Evolutionary conservation across 768 basidiomycete genomes (phyloP), one percentile per base, ranked within the genome.

Genomic region (Boletus sp.): DNA sequence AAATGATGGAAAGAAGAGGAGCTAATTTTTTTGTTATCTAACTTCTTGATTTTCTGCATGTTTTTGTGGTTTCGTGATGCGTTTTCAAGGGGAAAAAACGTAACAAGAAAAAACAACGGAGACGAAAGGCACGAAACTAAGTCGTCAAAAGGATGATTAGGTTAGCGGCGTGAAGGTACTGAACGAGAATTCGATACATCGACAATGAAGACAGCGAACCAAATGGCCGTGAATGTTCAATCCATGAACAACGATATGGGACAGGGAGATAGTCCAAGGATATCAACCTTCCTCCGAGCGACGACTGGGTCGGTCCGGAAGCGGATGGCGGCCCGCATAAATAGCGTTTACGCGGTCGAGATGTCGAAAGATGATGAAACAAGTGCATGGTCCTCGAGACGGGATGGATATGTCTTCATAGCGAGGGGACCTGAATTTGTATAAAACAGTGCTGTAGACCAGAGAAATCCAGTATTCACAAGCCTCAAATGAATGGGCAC

Each of bases 361-460:
- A 67, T 62, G 65, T 61, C 55, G 61, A 68, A 64, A 66, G 57
- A 62, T 60, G 62, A 67, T 58, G 57, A 64, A 67, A 68, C 54
- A 66, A 63, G 64, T 60, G 66, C 68, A 70, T 67, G 71, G 69
- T 73, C 75, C 78, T 75, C 74, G 66, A 72, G 81, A 84, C 83
- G 76, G 82, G 80, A 83, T 82, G 82, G 79, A 84, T 83, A 83
- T 79, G 83, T 84, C 83, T 80, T 71, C 68, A 73, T 71, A 67
- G 57, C 64, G 66, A 50, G 60, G 59, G 67, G 63, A 65, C 64
- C 66, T 55, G 48, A 64, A 60, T 29, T 60, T 53, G 59, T 60
- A 65, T 71, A 57, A 60, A 54, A 63, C 63, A 67, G 33, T 51
- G 56, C 50, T 58, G 44, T 54, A 56, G 60, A 68, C 61, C 59